These are phyloP conservation scores for Diaporthe sp. DNA, from an alignment of 2,329 filamentous ascomycete genomes.

Conservation along the genomic window DNA sequence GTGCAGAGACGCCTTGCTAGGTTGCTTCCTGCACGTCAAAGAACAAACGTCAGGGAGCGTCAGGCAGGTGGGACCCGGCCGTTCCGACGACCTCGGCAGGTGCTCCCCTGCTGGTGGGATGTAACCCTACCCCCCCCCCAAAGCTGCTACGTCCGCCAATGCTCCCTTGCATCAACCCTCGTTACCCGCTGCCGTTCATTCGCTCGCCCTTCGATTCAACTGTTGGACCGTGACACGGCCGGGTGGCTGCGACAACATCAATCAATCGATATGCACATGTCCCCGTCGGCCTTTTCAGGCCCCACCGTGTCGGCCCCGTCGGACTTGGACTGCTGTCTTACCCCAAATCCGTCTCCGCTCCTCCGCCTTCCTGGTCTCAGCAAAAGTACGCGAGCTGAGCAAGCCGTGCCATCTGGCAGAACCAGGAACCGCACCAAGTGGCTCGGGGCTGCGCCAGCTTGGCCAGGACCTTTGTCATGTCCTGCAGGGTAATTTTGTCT, in stretches of 20 bases:
- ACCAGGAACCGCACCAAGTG: neutral
- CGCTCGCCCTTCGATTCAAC: neutral
- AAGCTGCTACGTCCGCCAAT: neutral
- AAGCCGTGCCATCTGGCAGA: neutral
- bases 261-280: neutral
- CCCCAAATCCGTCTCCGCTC: slow-evolving; percentile 9
- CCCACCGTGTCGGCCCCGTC: neutral
- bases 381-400: too few species aligned
- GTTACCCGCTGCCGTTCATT: neutral
- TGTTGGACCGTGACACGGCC: neutral
- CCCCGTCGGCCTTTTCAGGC: neutral
- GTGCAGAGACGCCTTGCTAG: neutral
- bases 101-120: slow-evolving; percentile 3
- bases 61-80: neutral
- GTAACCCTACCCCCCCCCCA: neutral
- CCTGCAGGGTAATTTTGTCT: slow-evolving; percentile 4
- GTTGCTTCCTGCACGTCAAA: slow-evolving; percentile 6
- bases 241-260: neutral
- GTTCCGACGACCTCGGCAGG: slow-evolving; percentile 21
- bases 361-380: too few species aligned
- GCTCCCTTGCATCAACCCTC: neutral
- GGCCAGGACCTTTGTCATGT: neutral
- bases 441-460: neutral
- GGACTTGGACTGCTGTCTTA: neutral
- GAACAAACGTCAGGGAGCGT: neutral